A percentile compares a stretch with the other conserved stretches of the same genome.
phyloP scores from a whole-genome alignment of 768 basidiomycete genomes.

The Tulasnella sp. region DNA sequence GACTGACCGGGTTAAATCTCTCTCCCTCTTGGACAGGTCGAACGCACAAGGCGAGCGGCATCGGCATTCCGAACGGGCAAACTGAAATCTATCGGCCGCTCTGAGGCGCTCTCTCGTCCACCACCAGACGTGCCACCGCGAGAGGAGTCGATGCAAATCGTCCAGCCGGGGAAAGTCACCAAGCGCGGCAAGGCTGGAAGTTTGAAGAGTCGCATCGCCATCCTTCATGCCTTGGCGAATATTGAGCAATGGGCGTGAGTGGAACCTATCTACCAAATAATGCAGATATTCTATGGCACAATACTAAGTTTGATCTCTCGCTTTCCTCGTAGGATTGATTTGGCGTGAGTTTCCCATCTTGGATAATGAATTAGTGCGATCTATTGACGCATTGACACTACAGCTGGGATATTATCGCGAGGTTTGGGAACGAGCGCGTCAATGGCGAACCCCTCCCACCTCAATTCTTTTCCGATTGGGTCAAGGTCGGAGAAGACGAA shows the following conservation, averaged over 20 bases:
- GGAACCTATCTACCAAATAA: neutral
- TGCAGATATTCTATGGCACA: neutral
- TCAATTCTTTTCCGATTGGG: constrained; percentile 70
- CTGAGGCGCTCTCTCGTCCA: constrained; percentile 32
- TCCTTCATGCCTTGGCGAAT: constrained; percentile 74
- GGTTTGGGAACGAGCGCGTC: constrained; percentile 41
- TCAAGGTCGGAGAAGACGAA: constrained; percentile 77
- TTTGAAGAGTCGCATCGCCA: constrained; percentile 50
- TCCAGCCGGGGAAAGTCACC: constrained; percentile 48
- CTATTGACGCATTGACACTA: neutral
- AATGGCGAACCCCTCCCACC: constrained; percentile 45
- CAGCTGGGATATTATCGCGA: constrained; percentile 76
- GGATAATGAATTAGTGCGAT: constrained; percentile 18
- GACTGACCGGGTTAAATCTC: too few relatives aligned
- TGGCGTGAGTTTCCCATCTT: constrained; percentile 39
- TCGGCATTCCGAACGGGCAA: constrained; percentile 58
- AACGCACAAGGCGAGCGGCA: constrained; percentile 59
- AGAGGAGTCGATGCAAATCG: constrained; percentile 41
- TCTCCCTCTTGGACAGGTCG: too few relatives aligned
- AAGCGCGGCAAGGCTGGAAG: constrained; percentile 37
- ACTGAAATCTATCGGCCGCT: constrained; percentile 52
- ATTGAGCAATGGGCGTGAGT: constrained; percentile 86
- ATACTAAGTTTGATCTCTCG: neutral
- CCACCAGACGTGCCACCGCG: constrained; percentile 58
- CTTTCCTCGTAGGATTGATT: constrained; percentile 37